Base-by-base conservation (phyloP, 352 stramenopile genomes). In the Bremia lactucae region DNA sequence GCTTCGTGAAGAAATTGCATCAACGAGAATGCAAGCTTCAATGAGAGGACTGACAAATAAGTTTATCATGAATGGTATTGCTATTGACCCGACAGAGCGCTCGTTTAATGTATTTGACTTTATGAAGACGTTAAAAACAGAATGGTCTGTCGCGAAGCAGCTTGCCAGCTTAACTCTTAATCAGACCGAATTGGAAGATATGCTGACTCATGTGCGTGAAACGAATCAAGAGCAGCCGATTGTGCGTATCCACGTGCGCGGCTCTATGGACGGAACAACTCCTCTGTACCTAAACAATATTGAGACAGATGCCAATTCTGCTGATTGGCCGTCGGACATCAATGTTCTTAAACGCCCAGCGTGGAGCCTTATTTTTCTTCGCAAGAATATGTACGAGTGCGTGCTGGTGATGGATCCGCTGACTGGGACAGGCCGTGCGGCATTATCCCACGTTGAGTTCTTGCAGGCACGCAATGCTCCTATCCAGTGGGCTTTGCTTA, bases 81-180 rank as follows among this genome's bases (percentile, higher is more conserved):
- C 59, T 7, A 51, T 96, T 6, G 73, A 95, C 39, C 67, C 87
- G 7, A 81, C 65, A 40, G 69, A 84, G 37, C 63, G 66, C 2
- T 92, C 82, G 6, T 96, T 97, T 52, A 96, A 96, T 60, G 63
- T 94, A 13, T 96, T 96, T 36, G 70, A 95, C 43, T 86, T 96
- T 14, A 68, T 96, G 54, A 71, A 68, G 21, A 72, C 58, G 6
- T 43, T 96, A 13, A 83, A 86, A 40, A 62, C 70, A 8, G 83
- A 94, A 41, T 83, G 72, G 72, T 81, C 68, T 2, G 59, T 87
- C 20, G 67, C 75, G 13, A 84, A 86, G 49, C 65, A 85, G 47
- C 57, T 89, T 6, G 62, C 49, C 8, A 52, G 55, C 3, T 51
- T 89, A 31, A 56, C 68, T 2, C 24, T 89, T 24, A 62, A 59